A percentile compares a stretch with the other conserved stretches of the same genome.
Evolutionary conservation across 2,329 filamentous ascomycete species (phyloP).

Genomic region (Xylariaceae sp.): DNA sequence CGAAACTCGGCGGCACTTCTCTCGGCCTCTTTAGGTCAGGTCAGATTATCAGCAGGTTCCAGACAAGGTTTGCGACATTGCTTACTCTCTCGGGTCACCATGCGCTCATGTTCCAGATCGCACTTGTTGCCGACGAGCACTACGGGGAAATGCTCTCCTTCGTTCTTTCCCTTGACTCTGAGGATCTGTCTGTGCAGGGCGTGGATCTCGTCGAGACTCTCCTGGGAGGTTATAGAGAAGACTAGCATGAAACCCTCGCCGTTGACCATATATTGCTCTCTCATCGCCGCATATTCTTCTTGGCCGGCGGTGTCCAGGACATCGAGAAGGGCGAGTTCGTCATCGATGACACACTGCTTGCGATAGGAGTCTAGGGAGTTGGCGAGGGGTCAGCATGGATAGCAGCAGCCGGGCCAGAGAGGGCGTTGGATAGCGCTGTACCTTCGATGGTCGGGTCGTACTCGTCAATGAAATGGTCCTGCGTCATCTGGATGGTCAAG

Average conservation of each 20-base stretch:
- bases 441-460: conserved; percentile 99
- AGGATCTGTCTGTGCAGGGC: conserved; percentile 99
- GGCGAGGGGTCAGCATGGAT: conserved; percentile 12
- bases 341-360: conserved; percentile 99
- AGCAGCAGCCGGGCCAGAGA: conserved; percentile 1
- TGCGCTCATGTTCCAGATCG: conserved; percentile 88
- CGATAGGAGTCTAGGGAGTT: conserved; percentile 81
- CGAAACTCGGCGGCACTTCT: conserved; percentile 54
- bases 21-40: conserved; percentile 68
- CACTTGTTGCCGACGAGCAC: conserved; percentile 99
- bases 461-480: conserved; percentile 97
- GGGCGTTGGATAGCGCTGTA: conserved; percentile 31
- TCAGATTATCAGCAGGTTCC: neutral
- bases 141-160: conserved; percentile 88
- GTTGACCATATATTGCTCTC: conserved; percentile 99
- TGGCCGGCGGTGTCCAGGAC: conserved; percentile 97
- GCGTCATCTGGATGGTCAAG: conserved; percentile 92
- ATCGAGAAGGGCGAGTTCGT: conserved; percentile 94
- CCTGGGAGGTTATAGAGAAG: conserved; percentile 95
- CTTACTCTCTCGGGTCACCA: conserved; percentile 84
- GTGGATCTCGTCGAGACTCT: conserved; percentile 97
- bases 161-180: conserved; percentile 86
- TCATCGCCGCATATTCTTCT: conserved; percentile 98
- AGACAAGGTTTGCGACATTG: neutral
- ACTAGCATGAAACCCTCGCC: conserved; percentile 96